Base-by-base conservation (phyloP, 768 basidiomycete species). In the Thelephora ganbajun region DNA sequence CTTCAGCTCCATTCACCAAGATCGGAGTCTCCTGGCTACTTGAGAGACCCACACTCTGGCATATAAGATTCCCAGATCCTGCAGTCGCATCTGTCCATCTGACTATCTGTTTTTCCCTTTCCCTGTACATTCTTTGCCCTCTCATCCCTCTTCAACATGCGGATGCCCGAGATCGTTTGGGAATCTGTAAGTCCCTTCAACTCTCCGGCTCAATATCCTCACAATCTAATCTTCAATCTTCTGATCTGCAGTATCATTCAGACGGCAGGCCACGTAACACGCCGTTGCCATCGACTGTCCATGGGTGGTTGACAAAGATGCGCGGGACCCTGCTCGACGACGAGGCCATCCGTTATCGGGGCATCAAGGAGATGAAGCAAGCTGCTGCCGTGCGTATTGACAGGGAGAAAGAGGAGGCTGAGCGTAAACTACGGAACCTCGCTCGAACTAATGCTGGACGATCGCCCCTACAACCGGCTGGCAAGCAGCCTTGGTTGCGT, bases 271-370 rank as follows among this genome's bases (percentile, higher is more conserved):
- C 16, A 41, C 39, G 39, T 18, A 22, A 16, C 16, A 16, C 7
- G 2, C 39, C 39, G 11, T 22, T 22, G 47, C 57, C 67, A n/a
- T 71, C 70, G 5, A 71, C 72, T 11, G 70, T 83, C 61, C 83
- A 86, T 53, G 83, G 83, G 26, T 86, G 83, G 81, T 14, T 41
- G 22, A 76, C 78, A n/a, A 86, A 85, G 62, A 73, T 79, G 74
- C 72, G 83, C 51, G 83, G 82, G 20, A 84, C 83, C 11, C 66
- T 85, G 30, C 58, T 70, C 30, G 81, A 80, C 33, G 68, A 82
- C 56, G 81, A 84, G 57, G 56, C 53, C 16, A 63, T 80, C 43
- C 70, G 82, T 35, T 49, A 47, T 6, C 53, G 76, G 67, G 83
- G 83, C 42, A 83, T 84, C 60, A 68, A 67, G 45, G 83, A 86